Evolutionary conservation across 805 yeast genomes (phyloP), one percentile per base, ranked within the genome.

Genomic region (Metschnikowia borealis): DNA sequence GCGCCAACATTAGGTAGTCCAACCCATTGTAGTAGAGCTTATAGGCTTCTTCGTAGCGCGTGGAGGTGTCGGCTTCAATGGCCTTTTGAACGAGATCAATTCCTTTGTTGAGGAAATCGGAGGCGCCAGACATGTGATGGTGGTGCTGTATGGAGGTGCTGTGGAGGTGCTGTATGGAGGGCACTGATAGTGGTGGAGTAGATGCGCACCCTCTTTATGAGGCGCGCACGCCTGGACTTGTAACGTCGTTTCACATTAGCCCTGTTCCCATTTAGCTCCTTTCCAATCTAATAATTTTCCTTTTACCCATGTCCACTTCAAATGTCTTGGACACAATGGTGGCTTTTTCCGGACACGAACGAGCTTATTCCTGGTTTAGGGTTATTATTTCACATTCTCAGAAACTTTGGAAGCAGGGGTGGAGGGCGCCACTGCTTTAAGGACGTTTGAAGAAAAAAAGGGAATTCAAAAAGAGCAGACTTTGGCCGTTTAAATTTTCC

Each of bases 11-110:
- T 60, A 94, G 75, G 69, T 94, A 94, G 67, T 94, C 98, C 49
- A 94, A 75, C 1, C 97, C 97, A 61, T 87, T 87, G 72, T 88
- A 91, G 69, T 94, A 94, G 42, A 89, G 79, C 53, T 89, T 87
- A 68, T 92, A 92, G 0, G 99, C 98, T 58, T 94, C 98, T 47
- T 89, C 96, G 61, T 91, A 92, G 56, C 85, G 79, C 47, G 92
- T 85, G 21, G 90, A 90, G 15, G 89, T 83, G 65, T 94, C 99
- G 5, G 96, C 89, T 65, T 90, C 97, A 49, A 94, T 90, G 21
- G 99, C 99, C 67, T 85, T 86, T 64, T 90, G 96, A 17, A 94
- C 95, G 35, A 90, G 77, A 55, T 90, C 97, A 21, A 94, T 90
- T n/a, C 97, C 99, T 65, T 94, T 94, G 52, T 87, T 84, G 38